Percentiles rank a stretch among this genome's conserved stretches.
Evolutionary conservation across 805 yeast species (phyloP).

Genomic region (Suhomyces xylopsoci): DNA sequence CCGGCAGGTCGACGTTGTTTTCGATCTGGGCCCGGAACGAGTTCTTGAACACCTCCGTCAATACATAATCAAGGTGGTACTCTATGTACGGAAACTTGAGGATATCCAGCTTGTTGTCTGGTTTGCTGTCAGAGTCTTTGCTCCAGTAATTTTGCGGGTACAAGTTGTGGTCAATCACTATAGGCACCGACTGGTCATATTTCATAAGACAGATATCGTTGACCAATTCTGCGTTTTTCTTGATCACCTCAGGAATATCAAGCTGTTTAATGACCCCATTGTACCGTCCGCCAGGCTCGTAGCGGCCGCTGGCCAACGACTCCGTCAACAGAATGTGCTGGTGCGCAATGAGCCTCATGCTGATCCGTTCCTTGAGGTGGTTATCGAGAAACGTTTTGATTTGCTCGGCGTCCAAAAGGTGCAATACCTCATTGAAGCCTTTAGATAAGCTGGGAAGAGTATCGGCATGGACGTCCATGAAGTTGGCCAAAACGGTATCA

Average conservation of each 20-base stretch:
- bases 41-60: constrained; percentile 84
- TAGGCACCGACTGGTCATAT: constrained; percentile 69
- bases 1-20: constrained; percentile 41
- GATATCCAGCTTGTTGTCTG: constrained; percentile 42
- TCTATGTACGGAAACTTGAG: constrained; percentile 73
- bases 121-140: constrained; percentile 17
- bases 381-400: constrained; percentile 64
- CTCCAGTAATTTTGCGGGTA: constrained; percentile 28
- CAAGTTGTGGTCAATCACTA: constrained; percentile 49
- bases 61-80: constrained; percentile 80
- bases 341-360: constrained; percentile 81
- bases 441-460: constrained; percentile 77
- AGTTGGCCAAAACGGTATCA: constrained; percentile 46
- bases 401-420: constrained; percentile 42
- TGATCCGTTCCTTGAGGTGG: constrained; percentile 79
- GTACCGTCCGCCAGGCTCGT: constrained; percentile 54
- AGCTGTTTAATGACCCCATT: constrained; percentile 61
- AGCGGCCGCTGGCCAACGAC: constrained; percentile 35
- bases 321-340: constrained; percentile 70
- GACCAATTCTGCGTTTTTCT: constrained; percentile 67
- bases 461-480: constrained; percentile 77
- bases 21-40: constrained; percentile 88
- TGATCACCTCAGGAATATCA: constrained; percentile 60
- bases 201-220: constrained; percentile 80
- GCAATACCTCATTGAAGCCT: constrained; percentile 71